phyloP scores from a whole-genome alignment of 768 basidiomycete species.

The Lactifluus piperatus region DNA sequence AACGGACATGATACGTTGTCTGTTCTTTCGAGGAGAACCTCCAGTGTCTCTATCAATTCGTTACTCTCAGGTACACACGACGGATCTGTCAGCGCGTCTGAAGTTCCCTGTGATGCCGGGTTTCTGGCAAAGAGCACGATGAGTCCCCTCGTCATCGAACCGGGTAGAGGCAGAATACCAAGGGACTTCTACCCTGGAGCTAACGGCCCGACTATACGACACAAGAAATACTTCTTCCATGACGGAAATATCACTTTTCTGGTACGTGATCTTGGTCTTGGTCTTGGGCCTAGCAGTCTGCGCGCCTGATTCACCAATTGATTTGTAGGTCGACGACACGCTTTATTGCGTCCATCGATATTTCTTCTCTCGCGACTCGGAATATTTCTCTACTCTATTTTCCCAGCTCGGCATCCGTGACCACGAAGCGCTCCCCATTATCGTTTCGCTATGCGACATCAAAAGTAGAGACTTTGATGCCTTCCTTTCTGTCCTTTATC shows the following conservation, averaged over 20 bases:
- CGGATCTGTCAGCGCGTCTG: background rate
- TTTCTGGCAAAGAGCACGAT: background rate
- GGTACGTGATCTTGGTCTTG: background rate
- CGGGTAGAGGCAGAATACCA: background rate
- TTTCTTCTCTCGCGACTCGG: conserved; percentile 5
- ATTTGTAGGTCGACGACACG: background rate
- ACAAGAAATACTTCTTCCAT: background rate
- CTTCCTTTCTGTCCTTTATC: background rate
- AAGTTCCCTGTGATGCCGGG: background rate
- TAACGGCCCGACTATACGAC: background rate
- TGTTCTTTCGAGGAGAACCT: background rate
- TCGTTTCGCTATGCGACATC: background rate
- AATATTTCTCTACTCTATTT: background rate
- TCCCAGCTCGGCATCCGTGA: background rate
- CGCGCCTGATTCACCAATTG: background rate
- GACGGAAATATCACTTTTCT: conserved; percentile 9
- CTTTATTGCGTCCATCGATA: background rate
- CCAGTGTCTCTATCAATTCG: background rate
- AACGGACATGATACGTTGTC: background rate
- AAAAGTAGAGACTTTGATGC: background rate
- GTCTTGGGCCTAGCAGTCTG: too few relatives aligned
- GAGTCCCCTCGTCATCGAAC: background rate
- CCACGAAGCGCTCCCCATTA: background rate
- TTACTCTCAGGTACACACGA: background rate
- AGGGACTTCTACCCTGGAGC: background rate